phyloP scores from a whole-genome alignment of 2,329 filamentous ascomycete species.

The Sodiomyces alkalinus region DNA sequence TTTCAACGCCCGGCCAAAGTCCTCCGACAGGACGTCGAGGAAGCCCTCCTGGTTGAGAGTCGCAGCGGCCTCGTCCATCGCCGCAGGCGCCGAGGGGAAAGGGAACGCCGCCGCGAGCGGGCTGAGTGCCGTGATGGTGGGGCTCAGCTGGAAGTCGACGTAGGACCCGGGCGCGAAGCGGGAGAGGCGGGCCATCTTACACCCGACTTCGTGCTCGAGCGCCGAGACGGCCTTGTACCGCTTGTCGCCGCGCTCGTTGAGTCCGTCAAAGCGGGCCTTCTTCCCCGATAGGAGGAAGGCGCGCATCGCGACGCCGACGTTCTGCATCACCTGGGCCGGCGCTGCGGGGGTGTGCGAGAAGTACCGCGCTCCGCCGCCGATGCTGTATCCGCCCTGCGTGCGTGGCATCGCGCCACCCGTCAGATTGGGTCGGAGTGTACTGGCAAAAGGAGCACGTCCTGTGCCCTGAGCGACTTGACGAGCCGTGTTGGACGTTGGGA shows the following conservation, averaged over 20 bases:
- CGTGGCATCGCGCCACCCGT: conserved; percentile 76
- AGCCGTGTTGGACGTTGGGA: conserved; percentile 32
- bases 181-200: conserved; percentile 46
- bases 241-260: conserved; percentile 58
- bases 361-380: conserved; percentile 62
- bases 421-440: conserved; percentile 76
- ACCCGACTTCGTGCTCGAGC: conserved; percentile 56
- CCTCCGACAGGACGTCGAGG: conserved; percentile 68
- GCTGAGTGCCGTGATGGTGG: conserved; percentile 77
- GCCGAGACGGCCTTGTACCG: conserved; percentile 64
- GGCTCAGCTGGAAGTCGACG: conserved; percentile 78
- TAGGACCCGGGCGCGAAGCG: conserved; percentile 55
- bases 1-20: conserved; percentile 77
- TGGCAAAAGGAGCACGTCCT: conserved; percentile 72
- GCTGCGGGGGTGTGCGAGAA: conserved; percentile 80
- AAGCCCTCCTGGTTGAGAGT: conserved; percentile 70
- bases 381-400: conserved; percentile 75
- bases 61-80: conserved; percentile 12
- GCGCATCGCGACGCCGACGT: conserved; percentile 84
- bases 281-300: conserved; percentile 88
- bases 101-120: conserved; percentile 44
- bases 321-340: conserved; percentile 82
- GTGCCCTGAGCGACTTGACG: conserved; percentile 45
- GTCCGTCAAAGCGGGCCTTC: conserved; percentile 73
- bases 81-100: conserved; percentile 28